Evolutionary conservation across 257 asterid species (phyloP), one percentile per base, ranked within the genome.

Genomic region (Solanum rostratum): DNA sequence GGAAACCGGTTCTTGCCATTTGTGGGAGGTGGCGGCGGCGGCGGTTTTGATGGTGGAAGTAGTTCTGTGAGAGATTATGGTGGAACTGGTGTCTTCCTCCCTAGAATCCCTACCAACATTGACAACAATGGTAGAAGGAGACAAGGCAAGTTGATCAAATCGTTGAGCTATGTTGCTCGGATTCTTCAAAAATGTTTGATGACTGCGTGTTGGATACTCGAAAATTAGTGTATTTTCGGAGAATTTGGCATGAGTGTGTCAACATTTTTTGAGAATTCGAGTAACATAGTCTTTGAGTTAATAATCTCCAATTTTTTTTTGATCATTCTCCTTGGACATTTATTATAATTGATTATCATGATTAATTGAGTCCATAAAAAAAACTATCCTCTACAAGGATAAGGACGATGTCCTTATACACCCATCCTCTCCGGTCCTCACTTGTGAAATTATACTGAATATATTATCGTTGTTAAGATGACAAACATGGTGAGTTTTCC

Each of bases 51-150:
- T 69, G 78, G 78, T 18, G 78, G 5, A 54, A 37, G 68, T 37
- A 79, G 52, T 69, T 50, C 85, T 57, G 33, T 55, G 27, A 69
- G 78, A 69, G 78, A 69, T 83, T 78, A 50, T 62, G 89, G 87
- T 29, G 88, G 89, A 24, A 87, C 88, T 33, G 90, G 90, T 29
- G 88, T 87, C 33, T 87, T 87, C 27, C 85, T 87, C 7, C 90
- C 90, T 20, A 85, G 84, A 20, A 18, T 65, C 52, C 73, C 86
- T 15, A 43, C n/a, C 66, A 43, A 83, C 8, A 57, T 74, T 18
- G 29, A 69, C 53, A 53, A 20, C 86, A 7, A 49, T 79, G 39
- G 60, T 49, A 27, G 83, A 83, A 76, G 50, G 45, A 27, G 9
- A 27, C 82, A 9, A 76, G 82, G 82, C 14, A 46, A 76, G 82